phyloP scores from a whole-genome alignment of 2,329 filamentous ascomycete species.

The Fonsecaea pedrosoi region DNA sequence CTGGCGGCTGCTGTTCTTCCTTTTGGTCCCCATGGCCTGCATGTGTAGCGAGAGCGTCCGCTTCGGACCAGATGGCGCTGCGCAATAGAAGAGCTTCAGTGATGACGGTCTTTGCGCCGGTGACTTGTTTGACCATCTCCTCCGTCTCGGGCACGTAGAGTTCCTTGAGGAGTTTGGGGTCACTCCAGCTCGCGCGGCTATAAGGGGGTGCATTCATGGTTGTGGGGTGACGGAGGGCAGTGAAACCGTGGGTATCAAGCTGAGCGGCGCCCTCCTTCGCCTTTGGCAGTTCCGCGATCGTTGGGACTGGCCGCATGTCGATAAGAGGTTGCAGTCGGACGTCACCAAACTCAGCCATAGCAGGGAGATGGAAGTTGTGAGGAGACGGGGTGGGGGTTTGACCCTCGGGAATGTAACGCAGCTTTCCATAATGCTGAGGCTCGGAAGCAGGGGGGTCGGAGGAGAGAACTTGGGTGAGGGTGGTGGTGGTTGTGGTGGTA shows the following conservation, averaged over 20 bases:
- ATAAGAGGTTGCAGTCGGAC: conserved; percentile 34
- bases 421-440: conserved; percentile 35
- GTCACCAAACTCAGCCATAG: conserved; percentile 36
- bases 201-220: conserved; percentile 39
- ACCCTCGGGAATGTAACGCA: conserved; percentile 33
- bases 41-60: conserved; percentile 39
- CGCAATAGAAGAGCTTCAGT: conserved; percentile 41
- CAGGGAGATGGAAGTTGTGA: conserved; percentile 37
- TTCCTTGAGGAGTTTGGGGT: conserved; percentile 38
- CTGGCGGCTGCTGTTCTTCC: conserved; percentile 7
- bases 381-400: conserved; percentile 31
- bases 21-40: conserved; percentile 31
- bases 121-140: conserved; percentile 41
- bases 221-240: conserved; percentile 34
- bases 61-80: conserved; percentile 39
- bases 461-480: conserved; percentile 20
- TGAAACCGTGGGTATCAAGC: conserved; percentile 33
- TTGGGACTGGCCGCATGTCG: conserved; percentile 36
- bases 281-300: conserved; percentile 22
- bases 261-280: conserved; percentile 29
- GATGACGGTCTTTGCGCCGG: conserved; percentile 41
- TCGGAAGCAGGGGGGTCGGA: conserved; percentile 18
- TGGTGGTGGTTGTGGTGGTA: conserved; percentile 18
- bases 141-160: conserved; percentile 41
- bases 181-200: conserved; percentile 36